Evolutionary conservation across 257 asterid species (phyloP), one percentile per base, ranked within the genome.

Genomic region (Plantago ovata): DNA sequence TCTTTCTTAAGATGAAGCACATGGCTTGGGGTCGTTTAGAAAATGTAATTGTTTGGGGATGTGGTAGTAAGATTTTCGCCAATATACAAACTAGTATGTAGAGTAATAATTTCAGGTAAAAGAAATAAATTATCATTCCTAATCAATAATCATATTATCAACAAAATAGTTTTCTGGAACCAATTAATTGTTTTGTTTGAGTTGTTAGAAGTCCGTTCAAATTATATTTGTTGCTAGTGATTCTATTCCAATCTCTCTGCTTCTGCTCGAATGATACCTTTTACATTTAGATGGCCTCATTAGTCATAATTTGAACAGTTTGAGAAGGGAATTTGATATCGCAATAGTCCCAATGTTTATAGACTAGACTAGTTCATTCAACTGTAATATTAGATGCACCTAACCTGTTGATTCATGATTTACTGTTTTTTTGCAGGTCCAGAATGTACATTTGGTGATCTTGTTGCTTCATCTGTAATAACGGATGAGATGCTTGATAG

Each of bases 401-500:
- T 10, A 41, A 56, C 42, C 62, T 6, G 41, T 51, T n/a, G 8
- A 38, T 56, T 42, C 20, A 6, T 21, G 28, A 39, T 51, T 51
- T 60, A 47, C 48, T 74, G 66, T 44, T n/a, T 80, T 28, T 16
- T 63, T 72, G 73, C 84, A 89, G 98, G 98, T 57, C 83, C 95
- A 51, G 66, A 82, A 65, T 89, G 84, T 67, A 91, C 95, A 69
- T 93, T 93, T 82, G 97, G 98, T 7, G 98, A 93, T 69, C 94
- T 93, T 53, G 80, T 86, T 48, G 84, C 95, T 15, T 81, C 95
- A 61, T 93, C 98, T 44, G 95, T 94, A 60, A 86, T 88, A 69
- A 93, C 97, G 10, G 97, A 93, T 14, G 95, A 77, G 53, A 89
- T 93, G 97, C 62, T 88, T 46, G 98, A 93, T 60, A 86, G 89